Evolutionary conservation across 495 filamentous ascomycete species (phyloP), one percentile per base, ranked within the genome.

Genomic region (Hamigera avellanea): DNA sequence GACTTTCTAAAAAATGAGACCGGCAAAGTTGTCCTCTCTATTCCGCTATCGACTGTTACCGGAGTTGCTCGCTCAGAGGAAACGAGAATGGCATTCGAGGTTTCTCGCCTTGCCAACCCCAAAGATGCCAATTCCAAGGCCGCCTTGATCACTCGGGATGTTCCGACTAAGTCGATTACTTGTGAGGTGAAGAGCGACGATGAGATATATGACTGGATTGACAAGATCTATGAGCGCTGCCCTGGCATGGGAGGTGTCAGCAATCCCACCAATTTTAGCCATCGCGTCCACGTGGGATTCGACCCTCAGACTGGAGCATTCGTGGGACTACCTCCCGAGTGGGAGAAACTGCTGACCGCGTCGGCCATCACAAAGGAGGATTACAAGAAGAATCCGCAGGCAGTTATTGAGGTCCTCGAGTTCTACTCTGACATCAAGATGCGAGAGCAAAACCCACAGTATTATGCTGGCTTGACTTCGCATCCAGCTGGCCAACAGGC

Each of bases 311-410:
- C 83, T 8, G 93, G 93, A 16, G 86, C 84, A 35, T 98, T 98
- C 46, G 81, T 88, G 14, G 91, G 93, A 14, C 60, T 98, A 36
- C 91, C 91, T 2, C 76, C 83, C 15, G 93, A 96, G 67, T 98
- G 91, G 91, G 91, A 91, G 43, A 87, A 88, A 56, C 70, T 98
- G 21, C 67, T 98, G 46, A 95, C 86, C 37, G 82, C 85, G 8
- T 96, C 91, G 2, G 91, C 91, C 19, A 93, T 98, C 48, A 95
- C 91, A 18, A 91, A 93, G 59, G 91, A 95, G 47, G 91, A 98
- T 56, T 94, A 95, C 61, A 81, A 89, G 61, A 86, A 88, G 52
- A 95, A 96, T 46, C 91, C 91, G n/a, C 83, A 95, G 58, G 93
- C 89, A 14, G 91, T 98, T 14, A 86, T 96, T 36, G 91, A 98